Evolutionary conservation across 768 basidiomycete genomes (phyloP).

Genomic region (Russula earlei): DNA sequence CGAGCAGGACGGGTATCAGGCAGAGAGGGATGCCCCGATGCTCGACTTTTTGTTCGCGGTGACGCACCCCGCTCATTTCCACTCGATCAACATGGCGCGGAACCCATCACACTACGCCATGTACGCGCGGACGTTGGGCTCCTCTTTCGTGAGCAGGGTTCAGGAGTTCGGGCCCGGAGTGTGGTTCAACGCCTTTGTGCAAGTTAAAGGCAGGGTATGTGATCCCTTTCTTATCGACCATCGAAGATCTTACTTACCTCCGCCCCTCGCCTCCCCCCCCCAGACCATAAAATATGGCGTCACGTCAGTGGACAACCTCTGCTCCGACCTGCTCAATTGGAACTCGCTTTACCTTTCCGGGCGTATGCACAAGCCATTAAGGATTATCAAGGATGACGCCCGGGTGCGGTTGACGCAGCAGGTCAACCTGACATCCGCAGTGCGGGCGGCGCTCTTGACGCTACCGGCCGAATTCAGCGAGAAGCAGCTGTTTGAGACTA

Average conservation of each 20-base stretch:
- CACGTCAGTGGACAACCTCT: conserved; percentile 83
- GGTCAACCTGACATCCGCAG: conserved; percentile 85
- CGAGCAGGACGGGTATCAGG: conserved; percentile 72
- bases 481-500: conserved; percentile 70
- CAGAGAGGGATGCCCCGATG: conserved; percentile 51
- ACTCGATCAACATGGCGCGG: conserved; percentile 91
- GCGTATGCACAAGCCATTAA: conserved; percentile 93
- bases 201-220: conserved; percentile 76
- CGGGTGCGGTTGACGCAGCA: conserved; percentile 87
- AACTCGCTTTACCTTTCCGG: conserved; percentile 88
- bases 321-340: conserved; percentile 89
- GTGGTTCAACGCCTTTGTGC: conserved; percentile 93
- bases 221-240: not conserved
- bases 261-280: no score
- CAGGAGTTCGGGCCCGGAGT: conserved; percentile 76
- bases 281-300: conserved; percentile 96
- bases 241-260: not conserved
- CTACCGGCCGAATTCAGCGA: conserved; percentile 80
- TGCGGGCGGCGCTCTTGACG: conserved; percentile 82
- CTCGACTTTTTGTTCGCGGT: conserved; percentile 97
- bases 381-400: conserved; percentile 88
- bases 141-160: conserved; percentile 67
- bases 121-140: conserved; percentile 77
- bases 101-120: conserved; percentile 86
- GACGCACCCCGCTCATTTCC: conserved; percentile 87